These are phyloP conservation scores for Leavenworthia alabamica DNA, from an alignment of 345 rosid species.

Conservation along the genomic window DNA sequence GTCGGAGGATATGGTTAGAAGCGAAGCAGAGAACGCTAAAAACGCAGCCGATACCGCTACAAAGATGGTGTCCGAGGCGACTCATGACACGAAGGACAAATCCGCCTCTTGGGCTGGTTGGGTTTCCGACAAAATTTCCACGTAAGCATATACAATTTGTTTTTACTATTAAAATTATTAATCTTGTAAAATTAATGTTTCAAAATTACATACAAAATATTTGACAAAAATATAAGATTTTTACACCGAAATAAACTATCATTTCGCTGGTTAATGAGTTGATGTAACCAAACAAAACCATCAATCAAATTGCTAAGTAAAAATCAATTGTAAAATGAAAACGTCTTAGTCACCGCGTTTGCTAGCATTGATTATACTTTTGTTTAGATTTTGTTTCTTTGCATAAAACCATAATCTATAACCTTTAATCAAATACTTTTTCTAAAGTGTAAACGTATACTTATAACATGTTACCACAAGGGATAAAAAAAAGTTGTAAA, in stretches of 20 bases:
- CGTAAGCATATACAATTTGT: slow-evolving; percentile 24
- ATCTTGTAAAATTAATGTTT: too few species aligned
- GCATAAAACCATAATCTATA: background rate
- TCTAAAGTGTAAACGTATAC: background rate
- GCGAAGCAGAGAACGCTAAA: slow-evolving; percentile 11
- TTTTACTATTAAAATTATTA: too few species aligned
- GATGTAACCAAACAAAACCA: too few species aligned
- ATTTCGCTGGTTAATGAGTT: too few species aligned
- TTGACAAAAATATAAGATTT: too few species aligned
- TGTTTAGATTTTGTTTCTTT: background rate
- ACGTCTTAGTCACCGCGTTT: too few species aligned
- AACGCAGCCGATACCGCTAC: slow-evolving; percentile 14
- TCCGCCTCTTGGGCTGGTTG: slow-evolving; percentile 35
- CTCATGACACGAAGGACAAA: slow-evolving; percentile 30
- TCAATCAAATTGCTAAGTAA: too few species aligned
- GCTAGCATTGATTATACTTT: background rate
- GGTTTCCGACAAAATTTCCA: slow-evolving; percentile 33
- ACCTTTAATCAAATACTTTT: background rate
- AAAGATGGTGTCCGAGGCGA: slow-evolving; percentile 8
- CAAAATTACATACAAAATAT: too few species aligned
- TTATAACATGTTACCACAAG: too few species aligned
- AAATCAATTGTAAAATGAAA: too few species aligned
- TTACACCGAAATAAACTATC: too few species aligned
- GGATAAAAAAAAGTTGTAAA: background rate
- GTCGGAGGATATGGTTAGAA: slow-evolving; percentile 14